Percentiles rank a stretch among this genome's conserved stretches.
Evolutionary conservation across 164 flowering plant genomes (phyloP).

Genomic region (Macadamia tetraphylla): DNA sequence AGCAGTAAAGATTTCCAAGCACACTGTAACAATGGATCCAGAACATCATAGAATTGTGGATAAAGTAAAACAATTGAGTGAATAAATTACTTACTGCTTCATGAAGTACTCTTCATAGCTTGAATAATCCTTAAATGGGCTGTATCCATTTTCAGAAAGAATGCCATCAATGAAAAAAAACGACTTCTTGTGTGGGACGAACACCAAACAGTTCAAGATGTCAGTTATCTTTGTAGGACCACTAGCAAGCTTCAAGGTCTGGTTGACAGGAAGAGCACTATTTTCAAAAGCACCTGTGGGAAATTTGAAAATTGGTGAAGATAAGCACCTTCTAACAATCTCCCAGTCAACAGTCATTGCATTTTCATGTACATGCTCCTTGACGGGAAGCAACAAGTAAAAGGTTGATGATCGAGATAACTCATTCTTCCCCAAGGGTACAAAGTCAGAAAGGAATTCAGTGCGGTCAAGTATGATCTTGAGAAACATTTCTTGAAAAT

Average conservation of each 20-base stretch:
- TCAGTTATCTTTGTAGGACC: conserved; percentile 37
- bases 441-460: conserved; percentile 47
- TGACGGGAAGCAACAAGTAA: conserved; percentile 81
- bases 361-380: conserved; percentile 15
- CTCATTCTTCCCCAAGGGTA: conserved; percentile 44
- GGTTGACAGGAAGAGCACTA: conserved; percentile 11
- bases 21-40: no score
- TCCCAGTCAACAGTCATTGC: conserved; percentile 62
- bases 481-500: conserved; percentile 78
- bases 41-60: no score
- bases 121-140: conserved; percentile 26
- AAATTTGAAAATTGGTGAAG: conserved; percentile 66
- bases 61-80: background rate
- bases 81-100: conserved; percentile 39
- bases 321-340: conserved; percentile 51
- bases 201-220: conserved; percentile 69
- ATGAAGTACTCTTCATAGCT: conserved; percentile 47
- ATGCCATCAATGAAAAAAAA: conserved; percentile 60
- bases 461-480: conserved; percentile 74
- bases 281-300: conserved; percentile 13
- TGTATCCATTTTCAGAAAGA: conserved; percentile 40
- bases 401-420: conserved; percentile 34
- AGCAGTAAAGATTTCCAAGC: background rate
- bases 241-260: conserved; percentile 44
- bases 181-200: conserved; percentile 46